Base-by-base conservation (phyloP, 2,329 filamentous ascomycete species). In the Colletotrichum agaves region DNA sequence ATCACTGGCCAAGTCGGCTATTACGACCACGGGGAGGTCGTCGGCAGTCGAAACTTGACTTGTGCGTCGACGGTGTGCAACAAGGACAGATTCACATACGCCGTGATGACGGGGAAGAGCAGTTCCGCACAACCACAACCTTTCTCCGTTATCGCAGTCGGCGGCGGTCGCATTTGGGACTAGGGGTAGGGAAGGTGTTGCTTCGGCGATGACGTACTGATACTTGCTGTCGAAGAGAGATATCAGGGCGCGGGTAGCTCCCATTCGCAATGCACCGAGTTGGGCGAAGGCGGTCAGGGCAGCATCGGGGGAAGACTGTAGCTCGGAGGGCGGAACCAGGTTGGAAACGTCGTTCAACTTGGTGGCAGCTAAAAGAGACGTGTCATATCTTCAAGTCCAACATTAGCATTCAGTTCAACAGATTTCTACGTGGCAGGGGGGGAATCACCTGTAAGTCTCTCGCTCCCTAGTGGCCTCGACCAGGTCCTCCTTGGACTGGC, bases 131-230 rank as follows among this genome's bases (percentile, higher is more conserved):
- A 77, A 71, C 70, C 73, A 71, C 2, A 74, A 27, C 12, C 69
- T 27, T 5, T 70, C 61, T 2, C 62, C 67, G 0, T 55, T 10
- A 31, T 27, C 44, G 12, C 50, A 31, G 3, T 39, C 21, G n/a
- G 23, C 15, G 11, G 4, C 44, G 46, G 23, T 60, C 59, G 7
- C 70, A 44, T 21, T 74, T 70, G 62, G 76, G 49, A 74, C 72
- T 3, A 86, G 71, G 0, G 78, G 78, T 1, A 81, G 73, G 1
- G 75, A 76, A 0, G 78, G 77, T 0, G 84, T 84, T 3, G 84
- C 83, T 68, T 87, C 85, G 58, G 84, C 84, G 15, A 87, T 74
- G 15, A 87, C 74, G 67, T 85, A 80, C 67, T 88, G 84, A 47
- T 78, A 72, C 4, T 77, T 76, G 6, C 73, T 74, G 67, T 86